Evolutionary conservation across 2,329 filamentous ascomycete genomes (phyloP).

Genomic region (Penicillium sp.): DNA sequence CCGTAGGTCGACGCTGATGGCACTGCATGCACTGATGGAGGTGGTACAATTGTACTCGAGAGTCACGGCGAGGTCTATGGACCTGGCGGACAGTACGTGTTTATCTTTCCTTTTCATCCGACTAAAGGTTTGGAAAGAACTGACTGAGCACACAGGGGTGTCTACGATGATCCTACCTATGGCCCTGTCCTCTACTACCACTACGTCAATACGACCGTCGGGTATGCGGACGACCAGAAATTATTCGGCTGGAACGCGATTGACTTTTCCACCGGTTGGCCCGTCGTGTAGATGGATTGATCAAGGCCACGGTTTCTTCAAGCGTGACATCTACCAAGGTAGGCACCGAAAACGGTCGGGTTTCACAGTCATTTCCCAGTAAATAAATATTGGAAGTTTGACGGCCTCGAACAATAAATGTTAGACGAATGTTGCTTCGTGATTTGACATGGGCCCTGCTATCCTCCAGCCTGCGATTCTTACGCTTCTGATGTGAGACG

Average conservation of each 20-base stretch:
- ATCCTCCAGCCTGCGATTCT: too few relatives aligned
- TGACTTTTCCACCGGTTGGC: slow-evolving; percentile 47
- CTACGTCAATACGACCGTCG: slow-evolving; percentile 56
- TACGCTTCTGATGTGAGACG: too few relatives aligned
- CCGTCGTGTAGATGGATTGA: slow-evolving; percentile 37
- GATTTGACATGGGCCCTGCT: too few relatives aligned
- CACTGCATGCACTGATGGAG: slow-evolving; percentile 52
- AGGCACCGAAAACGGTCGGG: too few relatives aligned
- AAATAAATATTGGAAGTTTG: too few relatives aligned
- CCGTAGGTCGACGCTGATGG: slow-evolving; percentile 52
- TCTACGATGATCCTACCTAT: slow-evolving; percentile 32
- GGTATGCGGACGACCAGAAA: slow-evolving; percentile 50
- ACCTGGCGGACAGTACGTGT: slow-evolving; percentile 62
- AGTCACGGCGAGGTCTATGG: slow-evolving; percentile 62
- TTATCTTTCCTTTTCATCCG: not conserved
- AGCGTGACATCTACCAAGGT: too few relatives aligned
- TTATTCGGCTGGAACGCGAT: slow-evolving; percentile 50
- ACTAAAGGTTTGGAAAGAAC: not conserved
- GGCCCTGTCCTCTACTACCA: slow-evolving; percentile 63
- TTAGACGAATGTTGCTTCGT: too few relatives aligned
- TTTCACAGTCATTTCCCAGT: too few relatives aligned
- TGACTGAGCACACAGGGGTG: slow-evolving; percentile 32
- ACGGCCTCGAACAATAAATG: too few relatives aligned
- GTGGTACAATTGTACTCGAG: slow-evolving; percentile 60
- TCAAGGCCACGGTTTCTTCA: too few relatives aligned